Percentiles rank a stretch among this genome's conserved stretches.
Conservation (phyloP, 805 yeast species). For the Candida maris region DNA sequence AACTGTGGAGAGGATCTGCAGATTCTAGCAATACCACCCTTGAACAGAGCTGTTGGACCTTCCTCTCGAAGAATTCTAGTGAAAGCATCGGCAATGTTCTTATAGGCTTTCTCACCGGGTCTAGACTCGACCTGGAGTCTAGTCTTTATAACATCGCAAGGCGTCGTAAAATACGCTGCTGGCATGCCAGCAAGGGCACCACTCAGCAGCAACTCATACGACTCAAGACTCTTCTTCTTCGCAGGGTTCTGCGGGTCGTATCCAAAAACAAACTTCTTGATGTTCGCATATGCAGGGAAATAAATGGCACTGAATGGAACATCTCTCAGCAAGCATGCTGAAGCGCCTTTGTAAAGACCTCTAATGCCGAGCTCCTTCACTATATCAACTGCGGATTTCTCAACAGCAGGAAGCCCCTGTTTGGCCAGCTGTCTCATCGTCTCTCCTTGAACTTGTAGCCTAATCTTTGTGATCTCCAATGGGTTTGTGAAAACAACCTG, state of each 20-base stretch:
- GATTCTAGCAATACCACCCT: conserved; percentile 95
- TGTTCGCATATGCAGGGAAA: conserved; percentile 94
- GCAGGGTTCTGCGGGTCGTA: conserved; percentile 71
- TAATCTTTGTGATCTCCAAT: conserved; percentile 88
- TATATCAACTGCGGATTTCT: conserved; percentile 62
- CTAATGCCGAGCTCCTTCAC: conserved; percentile 73
- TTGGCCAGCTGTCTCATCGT: conserved; percentile 37
- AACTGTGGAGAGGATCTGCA: conserved; percentile 96
- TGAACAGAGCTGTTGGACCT: conserved; percentile 82
- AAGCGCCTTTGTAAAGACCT: conserved; percentile 88
- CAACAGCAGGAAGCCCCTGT: conserved; percentile 28
- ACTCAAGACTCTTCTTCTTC: conserved; percentile 56
- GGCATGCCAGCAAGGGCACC: conserved; percentile 99
- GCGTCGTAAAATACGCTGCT: conserved; percentile 94
- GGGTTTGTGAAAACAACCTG: conserved; percentile 97
- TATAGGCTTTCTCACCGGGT: conserved; percentile 71
- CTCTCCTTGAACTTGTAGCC: conserved; percentile 92
- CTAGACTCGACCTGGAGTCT: conserved; percentile 84
- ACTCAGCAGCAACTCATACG: conserved; percentile 79
- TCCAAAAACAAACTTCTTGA: conserved; percentile 75
- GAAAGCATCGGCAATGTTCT: conserved; percentile 75
- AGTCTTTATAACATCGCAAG: conserved; percentile 95
- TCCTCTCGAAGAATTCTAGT: conserved; percentile 73
- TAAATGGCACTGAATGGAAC: conserved; percentile 96
- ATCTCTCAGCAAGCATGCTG: conserved; percentile 89